Evolutionary conservation across 1,284 basidiomycete species (phyloP).

Genomic region (Taiwanofungus camphoratus): DNA sequence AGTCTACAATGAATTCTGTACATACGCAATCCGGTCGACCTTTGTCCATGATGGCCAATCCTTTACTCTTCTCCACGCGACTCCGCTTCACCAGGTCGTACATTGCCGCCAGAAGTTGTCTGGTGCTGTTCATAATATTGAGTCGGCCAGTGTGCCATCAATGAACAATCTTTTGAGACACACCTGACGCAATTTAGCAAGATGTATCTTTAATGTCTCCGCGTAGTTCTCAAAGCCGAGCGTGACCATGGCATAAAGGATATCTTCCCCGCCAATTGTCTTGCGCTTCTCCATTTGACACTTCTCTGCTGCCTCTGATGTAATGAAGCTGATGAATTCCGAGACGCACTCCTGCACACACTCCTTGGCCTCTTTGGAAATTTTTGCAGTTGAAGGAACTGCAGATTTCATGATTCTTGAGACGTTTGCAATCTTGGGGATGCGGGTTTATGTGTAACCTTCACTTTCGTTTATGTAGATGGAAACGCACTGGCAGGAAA

Average conservation of each 20-base stretch:
- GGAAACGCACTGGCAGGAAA: slow-evolving; percentile 71
- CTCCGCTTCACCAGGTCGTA: background rate
- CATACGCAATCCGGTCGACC: background rate
- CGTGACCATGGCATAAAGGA: slow-evolving; percentile 81
- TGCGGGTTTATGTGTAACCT: background rate
- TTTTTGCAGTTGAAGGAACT: slow-evolving; percentile 89
- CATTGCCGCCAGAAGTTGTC: background rate
- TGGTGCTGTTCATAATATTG: background rate
- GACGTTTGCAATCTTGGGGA: slow-evolving; percentile 84
- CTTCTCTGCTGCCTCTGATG: slow-evolving; percentile 85
- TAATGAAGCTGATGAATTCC: slow-evolving; percentile 95
- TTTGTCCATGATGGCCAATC: background rate
- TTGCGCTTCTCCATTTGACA: slow-evolving; percentile 84
- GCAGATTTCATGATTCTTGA: slow-evolving; percentile 91
- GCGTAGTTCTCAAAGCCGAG: slow-evolving; percentile 96
- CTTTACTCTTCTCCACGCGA: background rate
- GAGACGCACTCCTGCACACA: slow-evolving; percentile 95
- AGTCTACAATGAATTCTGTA: too few species aligned
- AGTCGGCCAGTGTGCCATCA: background rate
- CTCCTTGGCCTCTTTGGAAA: slow-evolving; percentile 95
- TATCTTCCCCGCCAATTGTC: slow-evolving; percentile 89
- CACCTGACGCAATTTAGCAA: slow-evolving; percentile 85
- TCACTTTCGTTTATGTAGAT: too few species aligned
- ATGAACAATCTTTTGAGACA: slow-evolving; percentile 20
- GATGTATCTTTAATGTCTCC: slow-evolving; percentile 83